Evolutionary conservation across 768 basidiomycete genomes (phyloP), one percentile per base, ranked within the genome.

Genomic region (Udeniomyces megalosporus): DNA sequence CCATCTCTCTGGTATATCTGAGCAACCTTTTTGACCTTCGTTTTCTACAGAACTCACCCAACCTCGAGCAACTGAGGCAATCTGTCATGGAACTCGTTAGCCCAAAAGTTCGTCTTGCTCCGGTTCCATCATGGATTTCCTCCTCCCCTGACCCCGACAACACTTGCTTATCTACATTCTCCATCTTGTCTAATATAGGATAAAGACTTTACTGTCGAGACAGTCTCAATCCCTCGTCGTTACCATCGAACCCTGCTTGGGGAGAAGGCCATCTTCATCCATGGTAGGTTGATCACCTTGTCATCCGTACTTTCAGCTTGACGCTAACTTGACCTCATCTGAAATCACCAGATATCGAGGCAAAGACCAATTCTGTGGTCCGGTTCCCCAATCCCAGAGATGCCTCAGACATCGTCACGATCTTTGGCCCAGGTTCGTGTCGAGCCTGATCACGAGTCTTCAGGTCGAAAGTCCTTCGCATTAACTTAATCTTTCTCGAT

Each of bases 31-130:
- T 8, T 35, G 14, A 6, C 32, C 17, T 34, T 34, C 4, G 15
- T 35, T 17, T 12, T 26, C 35, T 14, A 46, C 55, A 99, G 80
- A 99, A 99, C 70, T 86, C 88, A 26, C 84, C 85, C 71, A 92
- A 92, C 73, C 75, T 99, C 70, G 91, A 96, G 68, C 87, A 92
- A 71, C 76, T 99, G 69, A 96, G 92, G 77, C 85, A 86, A 72
- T 85, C 87, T 54, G 88, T 99, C 58, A 93, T 97, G 92, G 92
- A 96, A 75, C 78, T 95, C 69, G 92, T 99, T 35, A 88, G 86
- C 72, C 89, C 90, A 31, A 96, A 96, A 83, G 90, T 88, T 62
- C 60, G 79, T 66, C 26, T 5, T 48, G 11, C 42, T n/a, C 61
- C 50, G 20, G 22, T 20, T 26, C 14, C 12, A 42, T 28, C n/a